Evolutionary conservation across 169 alveolate genomes (phyloP).

Genomic region (Plasmodium knowlesi): DNA sequence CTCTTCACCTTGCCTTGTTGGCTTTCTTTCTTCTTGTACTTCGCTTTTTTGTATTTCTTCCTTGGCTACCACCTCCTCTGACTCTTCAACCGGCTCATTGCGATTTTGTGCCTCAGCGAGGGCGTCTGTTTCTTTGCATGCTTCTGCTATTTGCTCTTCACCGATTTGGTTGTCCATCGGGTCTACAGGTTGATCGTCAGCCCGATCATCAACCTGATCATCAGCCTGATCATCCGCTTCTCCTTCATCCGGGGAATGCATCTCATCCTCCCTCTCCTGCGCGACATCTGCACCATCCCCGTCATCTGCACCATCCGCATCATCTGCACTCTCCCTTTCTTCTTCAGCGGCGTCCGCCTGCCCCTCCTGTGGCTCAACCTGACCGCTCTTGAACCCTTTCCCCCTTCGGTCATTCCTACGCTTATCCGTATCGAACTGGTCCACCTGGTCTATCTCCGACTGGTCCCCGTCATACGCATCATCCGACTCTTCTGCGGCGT

Average conservation of each 20-base stretch:
- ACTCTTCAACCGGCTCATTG: not conserved
- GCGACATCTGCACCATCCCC: too few relatives aligned
- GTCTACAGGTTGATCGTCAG: not conserved
- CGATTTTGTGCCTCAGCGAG: not conserved
- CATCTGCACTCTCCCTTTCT: not conserved
- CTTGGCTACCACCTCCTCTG: not conserved
- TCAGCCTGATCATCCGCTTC: not conserved
- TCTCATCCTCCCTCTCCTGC: not conserved
- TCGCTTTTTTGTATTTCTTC: not conserved
- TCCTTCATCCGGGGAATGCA: not conserved
- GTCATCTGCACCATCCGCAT: not conserved
- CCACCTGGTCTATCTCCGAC: not conserved
- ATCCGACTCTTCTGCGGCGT: not conserved
- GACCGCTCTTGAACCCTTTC: not conserved
- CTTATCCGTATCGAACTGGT: not conserved
- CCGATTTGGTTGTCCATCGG: too few relatives aligned
- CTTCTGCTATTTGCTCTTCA: not conserved
- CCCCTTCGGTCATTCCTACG: not conserved
- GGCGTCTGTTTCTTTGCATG: not conserved
- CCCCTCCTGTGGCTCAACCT: conserved; percentile 3
- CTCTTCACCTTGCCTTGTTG: not conserved
- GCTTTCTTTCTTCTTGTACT: not conserved
- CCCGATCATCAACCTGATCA: not conserved
- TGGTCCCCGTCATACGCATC: conserved; percentile 11
- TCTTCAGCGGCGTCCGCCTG: not conserved